Percentiles rank a stretch among this genome's conserved stretches.
phyloP scores from a whole-genome alignment of 352 stramenopile species.

The Achlya hypogyna region DNA sequence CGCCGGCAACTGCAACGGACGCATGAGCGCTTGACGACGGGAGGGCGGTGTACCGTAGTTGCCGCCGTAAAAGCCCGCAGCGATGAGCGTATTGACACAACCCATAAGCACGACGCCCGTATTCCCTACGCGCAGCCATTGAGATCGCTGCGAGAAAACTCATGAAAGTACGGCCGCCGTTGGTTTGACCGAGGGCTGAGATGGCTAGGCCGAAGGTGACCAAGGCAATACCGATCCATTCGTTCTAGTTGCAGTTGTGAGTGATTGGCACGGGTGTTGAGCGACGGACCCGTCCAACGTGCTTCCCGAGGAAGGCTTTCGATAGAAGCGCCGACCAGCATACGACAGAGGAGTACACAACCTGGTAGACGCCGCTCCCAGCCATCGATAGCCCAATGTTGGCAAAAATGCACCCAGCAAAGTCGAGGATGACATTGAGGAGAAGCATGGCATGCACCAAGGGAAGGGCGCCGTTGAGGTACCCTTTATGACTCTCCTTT shows the following conservation, averaged over 20 bases:
- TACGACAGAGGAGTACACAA: slow-evolving; percentile 66
- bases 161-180: slow-evolving; percentile 29
- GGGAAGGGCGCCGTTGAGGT: neutral
- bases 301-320: slow-evolving; percentile 63
- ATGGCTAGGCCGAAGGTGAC: slow-evolving; percentile 79
- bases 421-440: slow-evolving; percentile 59
- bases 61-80: slow-evolving; percentile 71
- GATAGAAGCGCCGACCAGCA: slow-evolving; percentile 81
- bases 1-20: slow-evolving; percentile 41
- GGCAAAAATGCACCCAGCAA: slow-evolving; percentile 77
- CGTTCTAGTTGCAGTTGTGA: slow-evolving; percentile 29
- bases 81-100: slow-evolving; percentile 73
- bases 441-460: slow-evolving; percentile 28
- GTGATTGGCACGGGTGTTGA: neutral
- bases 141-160: slow-evolving; percentile 1
- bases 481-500: neutral
- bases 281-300: slow-evolving; percentile 32
- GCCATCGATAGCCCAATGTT: slow-evolving; percentile 77
- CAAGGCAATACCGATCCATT: slow-evolving; percentile 74
- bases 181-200: slow-evolving; percentile 62
- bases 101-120: slow-evolving; percentile 72
- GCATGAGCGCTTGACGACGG: neutral
- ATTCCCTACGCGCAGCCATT: slow-evolving; percentile 25
- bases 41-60: slow-evolving; percentile 49
- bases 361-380: slow-evolving; percentile 68